Base-by-base conservation (phyloP, 2,329 filamentous ascomycete species). In the Penicillium sp. region DNA sequence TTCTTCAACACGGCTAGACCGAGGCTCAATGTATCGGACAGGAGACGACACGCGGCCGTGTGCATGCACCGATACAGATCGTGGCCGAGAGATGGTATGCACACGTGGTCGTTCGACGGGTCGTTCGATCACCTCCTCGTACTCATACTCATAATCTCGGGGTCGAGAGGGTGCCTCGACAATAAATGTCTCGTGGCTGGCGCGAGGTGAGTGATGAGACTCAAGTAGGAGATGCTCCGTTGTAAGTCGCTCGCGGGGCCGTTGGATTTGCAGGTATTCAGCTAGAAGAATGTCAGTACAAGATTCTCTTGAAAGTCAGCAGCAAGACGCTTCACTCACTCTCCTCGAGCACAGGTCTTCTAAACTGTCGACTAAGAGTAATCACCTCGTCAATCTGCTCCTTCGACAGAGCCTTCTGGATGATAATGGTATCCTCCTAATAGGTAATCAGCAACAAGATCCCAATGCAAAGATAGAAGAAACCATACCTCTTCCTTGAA, bases 341-440 rank as follows among this genome's bases (percentile, higher is more conserved):
- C 63, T 74, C 70, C 22, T 54, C 41, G 8, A 57, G 55, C 14
- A 64, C 58, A 43, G 66, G 64, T 40, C 67, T 67, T 55, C 65
- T 69, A 53, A 75, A 69, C 29, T 88, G 85, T 67, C 92, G 89
- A 73, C 90, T 95, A 48, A 92, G 79, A 66, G 85, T 88, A 65
- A 97, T 89, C 43, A 97, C 81, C 67, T 95, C 89, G 64, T 97
- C 92, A 60, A 97, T 97, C 65, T 96, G 91, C 18, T 93, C 86
- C 65, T 95, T 92, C 15, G 90, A 89, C 5, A 97, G 81, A 9
- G 93, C 92, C 68, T 90, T 88, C 64, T 89, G 85, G 31, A 97
- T 86, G 50, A 96, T 84, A 64, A 94, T 85, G 22, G 88, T 89
- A 63, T 89, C 87, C 37, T 89, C 90, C 89, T 94, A 7, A 23